These are phyloP conservation scores for Dendrobium catenatum DNA, from an alignment of 106 monocot genomes.

Conservation along the genomic window DNA sequence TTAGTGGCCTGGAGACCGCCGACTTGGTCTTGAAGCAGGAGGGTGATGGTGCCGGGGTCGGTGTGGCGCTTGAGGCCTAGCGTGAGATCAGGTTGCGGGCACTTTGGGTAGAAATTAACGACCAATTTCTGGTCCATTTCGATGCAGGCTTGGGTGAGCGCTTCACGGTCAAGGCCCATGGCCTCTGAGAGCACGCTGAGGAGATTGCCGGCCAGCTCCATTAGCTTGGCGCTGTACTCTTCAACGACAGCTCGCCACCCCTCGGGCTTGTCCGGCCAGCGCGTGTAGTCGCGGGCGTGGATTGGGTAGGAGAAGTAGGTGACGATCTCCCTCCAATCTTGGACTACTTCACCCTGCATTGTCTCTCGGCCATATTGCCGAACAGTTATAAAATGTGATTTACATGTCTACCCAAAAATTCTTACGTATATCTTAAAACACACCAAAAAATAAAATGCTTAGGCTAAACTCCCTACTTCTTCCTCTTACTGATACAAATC, in stretches of 20 bases:
- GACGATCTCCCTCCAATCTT: conserved; percentile 91
- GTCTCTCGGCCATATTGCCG: too few species aligned
- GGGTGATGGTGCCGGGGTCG: conserved; percentile 89
- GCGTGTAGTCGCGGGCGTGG: conserved; percentile 53
- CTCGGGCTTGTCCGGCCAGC: conserved; percentile 87
- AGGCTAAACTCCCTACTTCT: too few species aligned
- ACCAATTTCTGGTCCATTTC: conserved; percentile 96
- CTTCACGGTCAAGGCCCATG: conserved; percentile 71
- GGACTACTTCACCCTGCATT: conserved; percentile 56
- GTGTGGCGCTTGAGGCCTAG: conserved; percentile 89
- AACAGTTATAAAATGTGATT: too few species aligned
- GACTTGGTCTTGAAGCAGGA: conserved; percentile 82
- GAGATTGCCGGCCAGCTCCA: conserved; percentile 63
- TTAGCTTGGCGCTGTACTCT: conserved; percentile 60
- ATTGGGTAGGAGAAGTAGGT: conserved; percentile 88
- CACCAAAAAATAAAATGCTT: too few species aligned
- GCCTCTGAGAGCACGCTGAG: conserved; percentile 78
- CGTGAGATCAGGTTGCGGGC: conserved; percentile 95
- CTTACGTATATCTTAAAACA: too few species aligned
- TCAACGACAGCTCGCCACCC: conserved; percentile 62
- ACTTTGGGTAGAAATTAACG: conserved; percentile 85
- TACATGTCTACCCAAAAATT: too few species aligned
- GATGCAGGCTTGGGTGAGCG: conserved; percentile 62
- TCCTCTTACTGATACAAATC: too few species aligned
- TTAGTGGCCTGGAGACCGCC: conserved; percentile 85